Evolutionary conservation across 352 stramenopile species (phyloP), one percentile per base, ranked within the genome.

Genomic region (Globisporangium solare): DNA sequence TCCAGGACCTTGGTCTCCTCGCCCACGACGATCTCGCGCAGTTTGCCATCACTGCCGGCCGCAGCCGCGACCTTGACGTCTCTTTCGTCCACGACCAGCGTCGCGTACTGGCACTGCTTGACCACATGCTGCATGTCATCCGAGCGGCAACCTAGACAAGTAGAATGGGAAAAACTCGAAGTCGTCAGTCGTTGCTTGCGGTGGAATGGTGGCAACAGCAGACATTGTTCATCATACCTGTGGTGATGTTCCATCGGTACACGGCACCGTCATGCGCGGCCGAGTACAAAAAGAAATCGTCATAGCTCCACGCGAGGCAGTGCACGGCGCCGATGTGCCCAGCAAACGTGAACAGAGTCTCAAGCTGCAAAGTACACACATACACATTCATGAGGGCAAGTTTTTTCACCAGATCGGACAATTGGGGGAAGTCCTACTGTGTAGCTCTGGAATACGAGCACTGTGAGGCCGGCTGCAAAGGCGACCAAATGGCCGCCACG

Each of bases 271-370:
- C 87, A 37, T 89, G 73, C 6, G 71, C 87, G 35, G 77, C 74
- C 6, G 85, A 94, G 61, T 83, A 92, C 14, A 96, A 56, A 45
- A 84, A 86, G 17, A 62, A 72, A 54, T 96, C 86, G 51, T 94
- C 82, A 31, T 55, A 66, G 47, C 70, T 88, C 79, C 83, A 95
- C 14, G 66, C 61, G 8, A 96, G 57, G 10, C 65, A 77, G 13
- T 70, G 67, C 7, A 96, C 83, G 15, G 80, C 74, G 4, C 80
- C 76, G 56, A 95, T 92, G 59, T 96, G 87, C 0, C 86, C 87
- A 1, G 82, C 79, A 59, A 93, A 87, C 13, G 73, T 92, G 54
- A 89, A 70, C 13, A 89, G 48, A 7, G 70, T 57, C 18, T 91
- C 78, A 13, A 73, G 84, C 70, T 86, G 24, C 46, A 55, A 37